phyloP scores from a whole-genome alignment of 352 stramenopile species.

The Phytophthora cryptogea region DNA sequence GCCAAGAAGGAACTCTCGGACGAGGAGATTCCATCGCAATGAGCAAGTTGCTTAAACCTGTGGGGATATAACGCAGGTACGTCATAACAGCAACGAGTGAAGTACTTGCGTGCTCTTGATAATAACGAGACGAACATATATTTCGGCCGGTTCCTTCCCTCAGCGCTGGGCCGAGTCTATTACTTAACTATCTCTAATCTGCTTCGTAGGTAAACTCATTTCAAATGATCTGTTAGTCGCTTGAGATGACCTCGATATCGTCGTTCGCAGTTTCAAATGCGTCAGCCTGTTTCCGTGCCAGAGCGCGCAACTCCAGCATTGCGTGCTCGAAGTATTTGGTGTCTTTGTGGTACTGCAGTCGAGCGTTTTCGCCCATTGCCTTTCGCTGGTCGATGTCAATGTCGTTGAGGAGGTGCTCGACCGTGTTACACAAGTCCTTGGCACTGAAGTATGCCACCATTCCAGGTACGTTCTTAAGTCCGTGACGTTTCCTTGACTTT shows the following conservation, averaged over 20 bases:
- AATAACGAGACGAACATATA: not conserved
- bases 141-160: conserved; percentile 3
- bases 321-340: conserved; percentile 54
- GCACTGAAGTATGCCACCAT: conserved; percentile 46
- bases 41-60: not conserved
- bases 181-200: conserved; percentile 24
- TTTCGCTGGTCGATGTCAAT: conserved; percentile 35
- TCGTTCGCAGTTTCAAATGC: not conserved
- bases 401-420: conserved; percentile 45
- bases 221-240: conserved; percentile 13
- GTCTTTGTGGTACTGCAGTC: conserved; percentile 57
- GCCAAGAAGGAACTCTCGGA: not conserved
- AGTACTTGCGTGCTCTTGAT: no score
- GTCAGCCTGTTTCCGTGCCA: conserved; percentile 20
- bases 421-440: conserved; percentile 42
- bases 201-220: conserved; percentile 1
- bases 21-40: not conserved
- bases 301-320: conserved; percentile 46
- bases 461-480: conserved; percentile 34
- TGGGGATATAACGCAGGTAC: not conserved
- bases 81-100: not conserved
- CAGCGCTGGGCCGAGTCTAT: conserved; percentile 15
- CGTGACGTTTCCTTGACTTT: conserved; percentile 29
- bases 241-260: conserved; percentile 9
- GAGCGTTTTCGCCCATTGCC: conserved; percentile 37